A percentile compares a stretch with the other conserved stretches of the same genome.
Conservation (phyloP, 2,329 filamentous ascomycete species). For the Xylaria arbuscula region DNA sequence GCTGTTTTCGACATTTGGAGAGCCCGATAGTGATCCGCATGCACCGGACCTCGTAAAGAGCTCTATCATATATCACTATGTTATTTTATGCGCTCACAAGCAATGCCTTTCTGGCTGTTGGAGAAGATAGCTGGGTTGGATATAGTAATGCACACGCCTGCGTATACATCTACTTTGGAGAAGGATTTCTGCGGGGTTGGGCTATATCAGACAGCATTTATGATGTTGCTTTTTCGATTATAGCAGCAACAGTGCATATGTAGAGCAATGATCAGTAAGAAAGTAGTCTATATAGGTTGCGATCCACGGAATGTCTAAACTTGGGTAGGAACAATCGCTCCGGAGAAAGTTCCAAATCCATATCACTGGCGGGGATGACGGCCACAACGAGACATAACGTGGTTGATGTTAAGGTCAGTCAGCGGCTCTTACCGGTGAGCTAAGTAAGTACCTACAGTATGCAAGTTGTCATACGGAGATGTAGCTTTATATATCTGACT, state of each 20-base stretch:
- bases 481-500: neutral
- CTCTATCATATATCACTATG: neutral
- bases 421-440: conserved; percentile 18
- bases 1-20: neutral
- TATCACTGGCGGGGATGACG: conserved; percentile 12
- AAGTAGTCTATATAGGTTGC: conserved; percentile 7
- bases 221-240: neutral
- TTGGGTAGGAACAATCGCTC: conserved; percentile 16
- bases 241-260: neutral
- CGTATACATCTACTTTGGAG: conserved; percentile 9
- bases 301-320: conserved; percentile 6
- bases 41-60: conserved; percentile 1
- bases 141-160: conserved; percentile 14
- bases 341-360: conserved; percentile 16
- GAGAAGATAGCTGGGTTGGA: conserved; percentile 4
- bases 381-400: conserved; percentile 1
- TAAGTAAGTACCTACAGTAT: too few relatives aligned
- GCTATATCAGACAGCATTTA: neutral
- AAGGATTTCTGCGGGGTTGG: neutral
- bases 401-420: conserved; percentile 17
- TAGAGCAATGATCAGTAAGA: conserved; percentile 7
- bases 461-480: neutral
- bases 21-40: neutral
- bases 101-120: neutral
- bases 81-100: neutral